Percentiles rank a stretch among this genome's conserved stretches.
phyloP scores from a whole-genome alignment of 441 rosid species.

The Lepidium campestre region DNA sequence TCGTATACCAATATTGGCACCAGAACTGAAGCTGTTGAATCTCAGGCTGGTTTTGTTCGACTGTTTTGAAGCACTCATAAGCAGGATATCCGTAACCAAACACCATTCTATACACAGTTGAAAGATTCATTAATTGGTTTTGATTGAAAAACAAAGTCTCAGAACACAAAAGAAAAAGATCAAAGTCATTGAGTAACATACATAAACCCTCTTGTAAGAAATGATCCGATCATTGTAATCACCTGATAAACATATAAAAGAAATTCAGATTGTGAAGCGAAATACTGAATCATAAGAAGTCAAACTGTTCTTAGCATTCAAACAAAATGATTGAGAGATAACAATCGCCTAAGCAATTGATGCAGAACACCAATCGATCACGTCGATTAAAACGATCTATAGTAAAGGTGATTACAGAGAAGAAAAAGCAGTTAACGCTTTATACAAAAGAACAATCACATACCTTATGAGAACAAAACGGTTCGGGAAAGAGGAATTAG shows the following conservation, averaged over 20 bases:
- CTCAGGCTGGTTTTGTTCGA: conserved; percentile 86
- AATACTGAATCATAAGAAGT: not conserved
- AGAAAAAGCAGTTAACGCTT: not conserved
- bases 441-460: not conserved
- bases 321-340: no score
- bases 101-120: conserved; percentile 48
- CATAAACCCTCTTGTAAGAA: conserved; percentile 85
- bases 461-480: not conserved
- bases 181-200: conserved; percentile 33
- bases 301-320: not conserved
- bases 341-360: no score
- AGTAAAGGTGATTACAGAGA: not conserved
- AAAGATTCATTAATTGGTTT: not conserved
- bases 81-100: conserved; percentile 98
- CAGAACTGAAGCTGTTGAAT: conserved; percentile 89
- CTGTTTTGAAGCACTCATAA: conserved; percentile 85
- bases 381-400: not conserved
- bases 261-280: no score
- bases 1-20: conserved; percentile 91
- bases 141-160: not conserved
- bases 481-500: not conserved
- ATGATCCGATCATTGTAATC: conserved; percentile 85
- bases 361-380: not conserved
- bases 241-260: conserved; percentile 22
- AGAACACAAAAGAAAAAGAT: not conserved